Evolutionary conservation across 257 asterid genomes (phyloP).

Genomic region (Nicotiana noctiflora): DNA sequence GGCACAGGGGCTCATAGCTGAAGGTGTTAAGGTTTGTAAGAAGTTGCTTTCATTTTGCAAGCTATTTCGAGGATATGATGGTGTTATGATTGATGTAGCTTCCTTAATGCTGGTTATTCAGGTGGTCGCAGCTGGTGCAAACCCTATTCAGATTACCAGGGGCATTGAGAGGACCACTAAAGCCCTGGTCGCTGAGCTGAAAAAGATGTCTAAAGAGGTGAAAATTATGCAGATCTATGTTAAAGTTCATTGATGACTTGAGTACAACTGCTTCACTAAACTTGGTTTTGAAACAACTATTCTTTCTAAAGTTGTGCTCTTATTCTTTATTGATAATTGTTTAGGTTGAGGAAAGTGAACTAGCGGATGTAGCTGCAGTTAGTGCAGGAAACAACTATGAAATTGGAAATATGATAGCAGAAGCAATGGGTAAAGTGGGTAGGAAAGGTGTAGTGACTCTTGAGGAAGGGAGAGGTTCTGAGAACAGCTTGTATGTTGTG

Average conservation of each 20-base stretch:
- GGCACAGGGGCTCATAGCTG: slow-evolving; percentile 95
- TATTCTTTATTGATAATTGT: background rate
- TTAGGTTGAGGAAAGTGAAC: slow-evolving; percentile 90
- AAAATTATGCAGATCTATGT: background rate
- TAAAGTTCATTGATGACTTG: background rate
- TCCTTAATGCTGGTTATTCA: slow-evolving; percentile 15
- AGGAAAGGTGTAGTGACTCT: slow-evolving; percentile 97
- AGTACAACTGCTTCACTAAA: background rate
- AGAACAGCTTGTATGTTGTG: slow-evolving; percentile 72
- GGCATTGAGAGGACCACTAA: slow-evolving; percentile 90
- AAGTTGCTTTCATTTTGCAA: background rate
- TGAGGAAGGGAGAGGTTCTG: slow-evolving; percentile 94
- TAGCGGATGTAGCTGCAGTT: slow-evolving; percentile 98
- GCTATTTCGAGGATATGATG: background rate
- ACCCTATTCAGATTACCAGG: slow-evolving; percentile 83
- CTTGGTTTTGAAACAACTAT: background rate
- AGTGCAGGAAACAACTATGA: slow-evolving; percentile 97
- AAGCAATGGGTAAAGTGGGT: slow-evolving; percentile 95
- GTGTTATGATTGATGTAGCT: background rate
- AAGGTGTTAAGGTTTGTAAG: slow-evolving; percentile 82
- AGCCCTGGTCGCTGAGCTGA: slow-evolving; percentile 79
- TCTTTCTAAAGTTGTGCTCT: background rate
- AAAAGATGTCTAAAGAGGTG: slow-evolving; percentile 86
- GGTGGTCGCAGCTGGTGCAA: slow-evolving; percentile 99
- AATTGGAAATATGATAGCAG: slow-evolving; percentile 92